phyloP scores from a whole-genome alignment of 2,329 filamentous ascomycete genomes.

The Davidsoniella eucalypti region DNA sequence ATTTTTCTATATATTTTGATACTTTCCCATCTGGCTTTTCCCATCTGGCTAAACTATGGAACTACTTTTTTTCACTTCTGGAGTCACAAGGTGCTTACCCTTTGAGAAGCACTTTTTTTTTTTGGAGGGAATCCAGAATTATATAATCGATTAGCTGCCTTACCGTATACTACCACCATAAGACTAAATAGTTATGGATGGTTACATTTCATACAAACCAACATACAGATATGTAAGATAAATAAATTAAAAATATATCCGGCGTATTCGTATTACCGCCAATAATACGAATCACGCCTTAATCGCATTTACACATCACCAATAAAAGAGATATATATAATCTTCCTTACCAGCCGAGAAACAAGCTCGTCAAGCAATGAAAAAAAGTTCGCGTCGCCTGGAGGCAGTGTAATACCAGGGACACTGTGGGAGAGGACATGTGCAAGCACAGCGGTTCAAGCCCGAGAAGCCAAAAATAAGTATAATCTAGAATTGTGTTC shows the following conservation, averaged over 20 bases:
- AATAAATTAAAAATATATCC: not conserved
- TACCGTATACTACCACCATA: no score
- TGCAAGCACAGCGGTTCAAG: constrained; percentile 13
- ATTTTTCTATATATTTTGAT: no score
- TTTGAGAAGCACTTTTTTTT: no score
- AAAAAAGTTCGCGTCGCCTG: constrained; percentile 25
- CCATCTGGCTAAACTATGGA: no score
- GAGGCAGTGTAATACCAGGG: constrained; percentile 30
- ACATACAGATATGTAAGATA: not conserved
- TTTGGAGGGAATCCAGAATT: no score
- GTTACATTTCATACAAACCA: not conserved
- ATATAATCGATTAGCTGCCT: no score
- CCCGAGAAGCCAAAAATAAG: constrained; percentile 40
- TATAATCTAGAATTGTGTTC: constrained; percentile 62
- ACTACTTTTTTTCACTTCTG: no score
- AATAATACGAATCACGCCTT: not conserved
- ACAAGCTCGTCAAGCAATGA: constrained; percentile 17
- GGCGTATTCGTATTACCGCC: not conserved
- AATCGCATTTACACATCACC: not conserved
- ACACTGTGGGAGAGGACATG: constrained; percentile 11
- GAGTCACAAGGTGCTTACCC: no score
- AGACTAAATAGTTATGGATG: no score
- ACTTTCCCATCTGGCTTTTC: no score
- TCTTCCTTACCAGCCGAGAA: constrained; percentile 24
- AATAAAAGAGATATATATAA: not conserved